These are phyloP conservation scores for Kwoniella sp. DNA, from an alignment of 768 basidiomycete genomes.

Conservation along the genomic window DNA sequence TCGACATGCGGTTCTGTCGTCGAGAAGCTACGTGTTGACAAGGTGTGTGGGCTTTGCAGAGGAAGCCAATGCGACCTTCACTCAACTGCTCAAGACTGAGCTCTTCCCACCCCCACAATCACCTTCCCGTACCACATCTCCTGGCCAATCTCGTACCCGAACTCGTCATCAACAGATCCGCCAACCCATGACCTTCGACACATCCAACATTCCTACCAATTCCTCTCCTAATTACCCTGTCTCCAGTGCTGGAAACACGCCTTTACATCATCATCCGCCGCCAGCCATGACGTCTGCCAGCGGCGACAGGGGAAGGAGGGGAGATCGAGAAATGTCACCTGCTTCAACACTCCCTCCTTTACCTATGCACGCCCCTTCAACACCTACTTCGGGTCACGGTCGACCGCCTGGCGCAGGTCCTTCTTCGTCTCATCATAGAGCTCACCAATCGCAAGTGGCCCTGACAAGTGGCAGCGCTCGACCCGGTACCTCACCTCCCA, in stretches of 20 bases:
- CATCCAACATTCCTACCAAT: slow-evolving; percentile 73
- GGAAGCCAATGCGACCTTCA: slow-evolving; percentile 60
- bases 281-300: slow-evolving; percentile 35
- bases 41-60: slow-evolving; percentile 40
- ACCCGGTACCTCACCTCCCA: slow-evolving; percentile 33
- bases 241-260: slow-evolving; percentile 62
- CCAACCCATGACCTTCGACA: slow-evolving; percentile 62
- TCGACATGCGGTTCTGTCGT: neutral
- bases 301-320: slow-evolving; percentile 20
- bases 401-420: slow-evolving; percentile 49
- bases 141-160: slow-evolving; percentile 27
- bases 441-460: slow-evolving; percentile 45
- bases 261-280: slow-evolving; percentile 50
- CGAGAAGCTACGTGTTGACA: neutral
- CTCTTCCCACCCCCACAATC: slow-evolving; percentile 55
- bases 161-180: slow-evolving; percentile 41
- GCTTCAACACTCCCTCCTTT: slow-evolving; percentile 47
- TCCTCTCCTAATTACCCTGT: slow-evolving; percentile 71
- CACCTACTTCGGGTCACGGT: slow-evolving; percentile 48
- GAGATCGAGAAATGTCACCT: slow-evolving; percentile 39
- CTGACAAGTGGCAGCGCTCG: slow-evolving; percentile 29
- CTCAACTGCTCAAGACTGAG: slow-evolving; percentile 58
- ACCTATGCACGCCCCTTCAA: slow-evolving; percentile 49
- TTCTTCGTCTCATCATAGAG: slow-evolving; percentile 39
- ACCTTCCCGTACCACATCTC: slow-evolving; percentile 33